Evolutionary conservation across 2,329 filamentous ascomycete genomes (phyloP), one percentile per base, ranked within the genome.

Genomic region (Amesomyces nigricolor): DNA sequence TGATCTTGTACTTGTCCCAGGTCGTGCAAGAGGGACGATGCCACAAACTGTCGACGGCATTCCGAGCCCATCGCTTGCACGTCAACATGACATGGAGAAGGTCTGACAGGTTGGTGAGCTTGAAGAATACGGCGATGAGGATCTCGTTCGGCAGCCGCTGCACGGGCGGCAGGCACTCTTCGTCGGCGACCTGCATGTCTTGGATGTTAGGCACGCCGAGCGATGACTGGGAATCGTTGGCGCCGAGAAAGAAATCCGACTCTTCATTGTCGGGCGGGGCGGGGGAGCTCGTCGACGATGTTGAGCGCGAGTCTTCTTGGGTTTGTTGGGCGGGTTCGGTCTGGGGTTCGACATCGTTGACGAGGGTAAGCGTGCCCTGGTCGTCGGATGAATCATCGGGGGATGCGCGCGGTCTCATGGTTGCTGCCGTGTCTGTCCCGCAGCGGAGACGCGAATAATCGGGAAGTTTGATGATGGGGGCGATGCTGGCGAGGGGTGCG

Each of bases 181-280:
- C 83, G 63, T 84, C 82, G 64, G 79, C 79, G 61, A 83, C 83
- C 68, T 80, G 85, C 80, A 85, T 87, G 65, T 90, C 87, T 66
- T 85, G 85, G 57, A 90, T 80, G 58, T 87, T 87, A 45, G 88
- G 87, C 35, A 90, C 83, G 51, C 90, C 91, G 54, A 96, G 80
- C 0, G 92, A 96, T 0, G 92, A 96, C 69, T 94, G 82, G 4
- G 92, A 96, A 73, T 96, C 92, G 74, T 96, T 96, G 65, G 88
- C 86, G 55, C 80, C 82, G 69, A 88, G 86, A 71, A 94, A 94
- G 72, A 94, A 96, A 73, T 96, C 92, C 63, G 91, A 95, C 73
- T 96, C 92, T 67, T 91, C 88, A 72, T 95, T 90, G 67, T 90
- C 87, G 68, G 83, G 83, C 51, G 87, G 83, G 50, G 80, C 82